These are phyloP conservation scores for Haematococcus sp. DNA, from an alignment of 139 green algal genomes.

Conservation along the genomic window DNA sequence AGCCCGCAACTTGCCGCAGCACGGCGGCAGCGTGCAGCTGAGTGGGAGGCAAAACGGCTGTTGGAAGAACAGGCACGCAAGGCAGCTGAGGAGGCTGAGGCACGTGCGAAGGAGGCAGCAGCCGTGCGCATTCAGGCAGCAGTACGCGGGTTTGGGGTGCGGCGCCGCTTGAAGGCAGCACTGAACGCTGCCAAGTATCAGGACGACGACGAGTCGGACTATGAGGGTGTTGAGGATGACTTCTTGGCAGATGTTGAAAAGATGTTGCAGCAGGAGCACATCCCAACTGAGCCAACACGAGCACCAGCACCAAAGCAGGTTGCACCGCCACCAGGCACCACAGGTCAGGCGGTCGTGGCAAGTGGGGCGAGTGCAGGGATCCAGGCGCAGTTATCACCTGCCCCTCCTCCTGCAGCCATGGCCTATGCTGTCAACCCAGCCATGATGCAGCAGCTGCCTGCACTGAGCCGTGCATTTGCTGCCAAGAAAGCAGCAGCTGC, in stretches of 20 bases:
- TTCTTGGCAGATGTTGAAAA: constrained; percentile 23
- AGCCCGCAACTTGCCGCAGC: too few relatives aligned
- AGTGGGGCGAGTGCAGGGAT: too few relatives aligned
- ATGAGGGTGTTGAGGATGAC: constrained; percentile 19
- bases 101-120: background rate
- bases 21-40: too few relatives aligned
- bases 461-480: too few relatives aligned
- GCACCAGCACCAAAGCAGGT: background rate
- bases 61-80: background rate
- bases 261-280: constrained; percentile 2
- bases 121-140: constrained; percentile 11
- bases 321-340: background rate
- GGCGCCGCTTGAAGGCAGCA: constrained; percentile 2
- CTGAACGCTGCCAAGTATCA: background rate
- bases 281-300: background rate
- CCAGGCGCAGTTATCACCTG: background rate
- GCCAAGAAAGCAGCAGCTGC: background rate
- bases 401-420: too few relatives aligned
- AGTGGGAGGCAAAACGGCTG: too few relatives aligned
- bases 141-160: constrained; percentile 15
- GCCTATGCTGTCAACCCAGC: background rate
- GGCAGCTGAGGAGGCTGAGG: background rate
- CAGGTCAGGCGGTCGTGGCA: too few relatives aligned
- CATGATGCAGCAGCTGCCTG: too few relatives aligned
- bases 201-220: constrained; percentile 3